These are phyloP conservation scores for Eucalyptus sp. DNA, from an alignment of 345 rosid genomes.

Conservation along the genomic window DNA sequence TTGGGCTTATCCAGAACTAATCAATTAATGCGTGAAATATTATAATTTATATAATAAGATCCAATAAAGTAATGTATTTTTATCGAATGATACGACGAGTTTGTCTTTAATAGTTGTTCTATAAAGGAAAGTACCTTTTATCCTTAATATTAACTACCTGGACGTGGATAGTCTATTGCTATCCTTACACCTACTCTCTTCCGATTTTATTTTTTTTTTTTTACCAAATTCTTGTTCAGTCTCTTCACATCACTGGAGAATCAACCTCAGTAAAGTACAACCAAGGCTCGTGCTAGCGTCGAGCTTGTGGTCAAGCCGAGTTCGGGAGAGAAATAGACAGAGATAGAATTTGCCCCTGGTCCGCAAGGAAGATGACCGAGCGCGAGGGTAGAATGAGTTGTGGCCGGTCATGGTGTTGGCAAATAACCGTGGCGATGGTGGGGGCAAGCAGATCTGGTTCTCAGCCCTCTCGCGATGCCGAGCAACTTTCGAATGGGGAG, in stretches of 20 bases:
- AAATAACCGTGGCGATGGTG: neutral
- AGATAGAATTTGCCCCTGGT: neutral
- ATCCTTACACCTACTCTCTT: neutral
- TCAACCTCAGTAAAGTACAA: neutral
- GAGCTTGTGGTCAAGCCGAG: fast-evolving
- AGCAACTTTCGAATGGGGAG: neutral
- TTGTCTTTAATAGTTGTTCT: neutral
- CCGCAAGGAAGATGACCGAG: neutral
- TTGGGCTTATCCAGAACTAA: neutral
- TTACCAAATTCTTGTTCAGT: no score
- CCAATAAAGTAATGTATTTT: no score
- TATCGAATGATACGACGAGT: fast-evolving
- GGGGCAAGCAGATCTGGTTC: neutral
- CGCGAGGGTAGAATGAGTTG: neutral
- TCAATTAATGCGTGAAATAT: no score
- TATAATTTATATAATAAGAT: no score
- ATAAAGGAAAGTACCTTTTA: neutral
- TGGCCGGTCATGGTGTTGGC: neutral
- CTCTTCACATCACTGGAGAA: neutral
- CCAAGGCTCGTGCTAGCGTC: neutral
- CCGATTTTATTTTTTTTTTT: no score
- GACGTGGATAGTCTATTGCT: fast-evolving
- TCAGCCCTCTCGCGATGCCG: neutral
- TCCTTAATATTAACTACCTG: neutral
- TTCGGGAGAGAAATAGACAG: neutral